Conservation (phyloP, 306 rosid genomes). For the Crotalaria pallida region DNA sequence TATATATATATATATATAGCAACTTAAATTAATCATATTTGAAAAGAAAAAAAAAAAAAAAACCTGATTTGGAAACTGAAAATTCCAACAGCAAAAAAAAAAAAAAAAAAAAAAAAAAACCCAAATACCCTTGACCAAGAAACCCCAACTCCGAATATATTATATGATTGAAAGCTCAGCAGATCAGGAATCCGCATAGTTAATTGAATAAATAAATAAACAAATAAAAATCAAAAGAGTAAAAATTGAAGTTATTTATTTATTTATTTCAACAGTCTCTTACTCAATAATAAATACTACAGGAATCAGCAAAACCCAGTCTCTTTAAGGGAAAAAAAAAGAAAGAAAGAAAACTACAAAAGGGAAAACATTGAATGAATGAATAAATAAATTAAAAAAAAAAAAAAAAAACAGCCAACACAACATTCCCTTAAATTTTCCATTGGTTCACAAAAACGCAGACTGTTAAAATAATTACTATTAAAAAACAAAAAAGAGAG, state of each 20-base stretch:
- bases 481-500: no score
- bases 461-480: no score
- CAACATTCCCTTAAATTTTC: not conserved
- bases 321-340: not conserved
- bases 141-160: conserved; percentile 21
- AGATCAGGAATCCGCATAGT: conserved; percentile 21
- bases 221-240: no score
- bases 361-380: not conserved
- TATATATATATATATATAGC: not conserved
- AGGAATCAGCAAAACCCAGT: not conserved
- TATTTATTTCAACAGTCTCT: no score
- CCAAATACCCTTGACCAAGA: conserved; percentile 7
- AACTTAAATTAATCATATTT: not conserved
- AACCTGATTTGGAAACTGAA: not conserved
- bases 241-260: no score
- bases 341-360: not conserved
- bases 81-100: not conserved
- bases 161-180: conserved; percentile 7
- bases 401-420: no score
- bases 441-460: not conserved
- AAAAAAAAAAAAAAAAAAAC: not conserved
- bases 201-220: not conserved
- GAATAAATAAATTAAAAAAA: no score
- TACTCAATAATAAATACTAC: no score
- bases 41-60: not conserved